Base-by-base conservation (phyloP, 371 early-diverging fungal genomes). In the Mucor irregularis region DNA sequence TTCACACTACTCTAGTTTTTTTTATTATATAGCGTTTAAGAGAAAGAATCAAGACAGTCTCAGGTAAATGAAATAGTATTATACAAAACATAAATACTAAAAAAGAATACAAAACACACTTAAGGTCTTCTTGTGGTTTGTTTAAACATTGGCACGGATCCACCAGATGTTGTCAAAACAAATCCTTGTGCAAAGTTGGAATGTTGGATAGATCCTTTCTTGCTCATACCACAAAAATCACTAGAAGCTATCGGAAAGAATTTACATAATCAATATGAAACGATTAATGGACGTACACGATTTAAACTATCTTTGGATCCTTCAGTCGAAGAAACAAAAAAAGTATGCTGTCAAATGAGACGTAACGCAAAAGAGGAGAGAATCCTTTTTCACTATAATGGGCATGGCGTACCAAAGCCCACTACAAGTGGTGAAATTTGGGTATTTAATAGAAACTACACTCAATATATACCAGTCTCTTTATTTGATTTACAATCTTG, bases 331-430 rank as follows among this genome's bases (percentile, higher is more conserved):
- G 97, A 96, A 56, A 85, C 91, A 26, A 94, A 92, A 62, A 94
- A 95, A 61, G 64, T 91, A 19, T 93, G 95, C 61, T 81, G 82
- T 68, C 85, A 84, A 35, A 79, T 94, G 66, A 72, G 97, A 33
- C 81, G 91, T 28, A 87, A 80, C 57, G 92, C 94, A 26, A 95
- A 94, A 71, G 95, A 95, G 52, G 97, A 96, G 53, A 83, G 99
- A 5, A 86, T 97, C 34, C 73, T 98, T 51, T 95, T 97, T 61
- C 96, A 98, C 65, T 98, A 97, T 80, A 98, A 98, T 58, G 99
- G 99, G 14, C 97, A 97, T 58, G 99, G 99, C 42, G 98, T 98
- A 16, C 99, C 99, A 11, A 90, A 90, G 52, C 97, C 98, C 4
- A 96, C 98, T 2, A 70, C 83, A 5, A 92, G 92, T 58, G 99